Evolutionary conservation across 1,139 yeast genomes (phyloP).

Genomic region (Yamadazyma oceani): DNA sequence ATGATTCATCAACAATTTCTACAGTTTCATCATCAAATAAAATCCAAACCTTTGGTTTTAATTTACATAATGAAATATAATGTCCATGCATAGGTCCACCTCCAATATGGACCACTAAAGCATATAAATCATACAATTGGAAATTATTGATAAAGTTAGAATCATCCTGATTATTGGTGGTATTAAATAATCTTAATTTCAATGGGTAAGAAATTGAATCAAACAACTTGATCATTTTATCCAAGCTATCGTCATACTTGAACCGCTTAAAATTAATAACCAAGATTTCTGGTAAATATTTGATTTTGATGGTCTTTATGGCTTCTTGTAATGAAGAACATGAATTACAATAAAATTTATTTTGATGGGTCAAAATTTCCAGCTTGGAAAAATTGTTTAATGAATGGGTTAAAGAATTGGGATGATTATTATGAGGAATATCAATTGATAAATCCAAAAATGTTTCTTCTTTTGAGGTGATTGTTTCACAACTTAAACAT

Average conservation of each 20-base stretch:
- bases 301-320: conserved; percentile 83
- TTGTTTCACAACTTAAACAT: conserved; percentile 88
- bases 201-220: conserved; percentile 83
- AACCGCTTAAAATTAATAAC: conserved; percentile 87
- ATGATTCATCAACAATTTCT: conserved; percentile 80
- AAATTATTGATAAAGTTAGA: conserved; percentile 27
- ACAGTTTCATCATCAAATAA: conserved; percentile 95
- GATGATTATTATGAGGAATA: conserved; percentile 67
- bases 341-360: conserved; percentile 89
- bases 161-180: conserved; percentile 44
- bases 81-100: conserved; percentile 99
- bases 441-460: conserved; percentile 88
- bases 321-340: conserved; percentile 95
- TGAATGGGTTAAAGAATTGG: conserved; percentile 67
- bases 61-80: conserved; percentile 83
- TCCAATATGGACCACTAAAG: conserved; percentile 91
- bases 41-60: conserved; percentile 81
- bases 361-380: conserved; percentile 82
- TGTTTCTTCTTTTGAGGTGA: conserved; percentile 79
- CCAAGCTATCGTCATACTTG: conserved; percentile 83
- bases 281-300: conserved; percentile 72
- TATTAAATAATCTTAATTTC: conserved; percentile 70
- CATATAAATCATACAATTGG: conserved; percentile 73
- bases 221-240: conserved; percentile 81
- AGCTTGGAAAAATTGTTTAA: conserved; percentile 78